These are phyloP conservation scores for Erysimum cheiranthoides DNA, from an alignment of 345 rosid genomes.

Conservation along the genomic window DNA sequence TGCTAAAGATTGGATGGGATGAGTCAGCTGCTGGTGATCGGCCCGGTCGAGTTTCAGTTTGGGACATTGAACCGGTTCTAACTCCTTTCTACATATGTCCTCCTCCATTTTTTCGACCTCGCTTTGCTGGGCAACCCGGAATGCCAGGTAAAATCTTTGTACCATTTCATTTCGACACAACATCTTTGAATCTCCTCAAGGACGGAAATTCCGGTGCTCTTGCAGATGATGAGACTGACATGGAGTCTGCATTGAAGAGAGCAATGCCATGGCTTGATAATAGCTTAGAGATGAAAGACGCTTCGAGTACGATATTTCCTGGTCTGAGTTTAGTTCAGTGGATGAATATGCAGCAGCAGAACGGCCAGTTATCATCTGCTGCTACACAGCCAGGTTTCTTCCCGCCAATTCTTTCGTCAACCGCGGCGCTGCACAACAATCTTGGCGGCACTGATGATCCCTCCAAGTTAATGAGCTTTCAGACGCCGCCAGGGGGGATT, in stretches of 20 bases:
- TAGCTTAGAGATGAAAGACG: slow-evolving; percentile 70
- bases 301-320: slow-evolving; percentile 57
- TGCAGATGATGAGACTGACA: slow-evolving; percentile 83
- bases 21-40: slow-evolving; percentile 93
- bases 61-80: slow-evolving; percentile 96
- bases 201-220: not conserved
- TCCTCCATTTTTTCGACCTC: slow-evolving; percentile 88
- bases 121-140: slow-evolving; percentile 80
- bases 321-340: slow-evolving; percentile 88
- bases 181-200: slow-evolving; percentile 18
- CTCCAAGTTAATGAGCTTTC: slow-evolving; percentile 50
- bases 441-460: slow-evolving; percentile 44
- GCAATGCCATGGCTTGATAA: slow-evolving; percentile 93
- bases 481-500: slow-evolving; percentile 42
- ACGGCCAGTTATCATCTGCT: slow-evolving; percentile 48
- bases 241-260: slow-evolving; percentile 80
- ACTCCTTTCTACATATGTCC: slow-evolving; percentile 95
- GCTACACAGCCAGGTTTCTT: slow-evolving; percentile 50
- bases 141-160: slow-evolving; percentile 61
- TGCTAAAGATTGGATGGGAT: slow-evolving; percentile 93
- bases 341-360: slow-evolving; percentile 95
- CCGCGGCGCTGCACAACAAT: slow-evolving; percentile 37
- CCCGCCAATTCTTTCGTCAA: slow-evolving; percentile 44
- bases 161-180: slow-evolving; percentile 6
- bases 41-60: slow-evolving; percentile 80